Evolutionary conservation across 306 rosid genomes (phyloP).

Genomic region (Lathyrus sativus): DNA sequence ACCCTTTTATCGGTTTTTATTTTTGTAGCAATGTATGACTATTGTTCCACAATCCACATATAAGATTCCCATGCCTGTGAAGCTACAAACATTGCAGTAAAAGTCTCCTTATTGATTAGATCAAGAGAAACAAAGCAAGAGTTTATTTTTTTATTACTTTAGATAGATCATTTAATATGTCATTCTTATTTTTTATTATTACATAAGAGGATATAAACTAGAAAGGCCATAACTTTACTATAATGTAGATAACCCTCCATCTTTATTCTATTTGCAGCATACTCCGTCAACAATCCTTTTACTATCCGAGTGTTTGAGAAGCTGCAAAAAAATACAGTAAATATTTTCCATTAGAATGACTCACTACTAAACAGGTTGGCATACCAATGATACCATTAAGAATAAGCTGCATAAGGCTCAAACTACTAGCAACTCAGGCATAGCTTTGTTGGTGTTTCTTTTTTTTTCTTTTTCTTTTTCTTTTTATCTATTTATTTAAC

Average conservation of each 20-base stretch:
- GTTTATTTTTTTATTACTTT: background rate
- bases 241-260: background rate
- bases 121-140: background rate
- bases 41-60: background rate
- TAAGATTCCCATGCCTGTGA: background rate
- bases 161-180: background rate
- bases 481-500: too few relatives aligned
- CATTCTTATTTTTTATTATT: background rate
- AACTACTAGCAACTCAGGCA: background rate
- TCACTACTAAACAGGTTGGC: background rate
- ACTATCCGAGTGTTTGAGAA: conserved; percentile 20
- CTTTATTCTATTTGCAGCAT: conserved; percentile 12
- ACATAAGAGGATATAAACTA: background rate
- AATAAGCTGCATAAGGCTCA: background rate
- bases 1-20: too few relatives aligned
- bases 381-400: background rate
- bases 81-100: background rate
- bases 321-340: conserved; percentile 28
- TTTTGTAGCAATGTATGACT: background rate
- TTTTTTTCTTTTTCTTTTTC: too few relatives aligned
- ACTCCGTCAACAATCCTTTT: conserved; percentile 3
- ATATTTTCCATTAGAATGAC: background rate
- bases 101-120: background rate
- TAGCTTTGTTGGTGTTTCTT: background rate
- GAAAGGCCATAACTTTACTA: conserved; percentile 16